phyloP scores from a whole-genome alignment of 2,329 filamentous ascomycete genomes.

The Aspergillus pseudonomiae region DNA sequence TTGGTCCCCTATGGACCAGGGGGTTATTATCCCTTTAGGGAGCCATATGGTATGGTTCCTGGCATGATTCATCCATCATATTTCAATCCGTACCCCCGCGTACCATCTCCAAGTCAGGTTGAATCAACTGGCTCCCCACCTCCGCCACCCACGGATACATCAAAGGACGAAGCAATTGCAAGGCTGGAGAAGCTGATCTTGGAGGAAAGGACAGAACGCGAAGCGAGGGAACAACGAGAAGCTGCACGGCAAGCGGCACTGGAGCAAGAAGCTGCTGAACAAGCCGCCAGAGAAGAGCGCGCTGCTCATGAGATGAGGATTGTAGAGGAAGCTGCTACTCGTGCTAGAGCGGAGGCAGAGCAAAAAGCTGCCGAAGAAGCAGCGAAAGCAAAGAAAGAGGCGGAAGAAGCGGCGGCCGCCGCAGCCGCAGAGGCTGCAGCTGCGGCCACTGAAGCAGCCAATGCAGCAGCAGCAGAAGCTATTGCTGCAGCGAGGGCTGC shows the following conservation, averaged over 20 bases:
- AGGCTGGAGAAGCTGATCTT: constrained; percentile 63
- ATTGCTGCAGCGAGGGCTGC: constrained; percentile 40
- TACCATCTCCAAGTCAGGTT: constrained; percentile 36
- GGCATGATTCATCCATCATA: constrained; percentile 39
- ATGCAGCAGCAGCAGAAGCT: constrained; percentile 39
- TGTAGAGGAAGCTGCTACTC: constrained; percentile 47
- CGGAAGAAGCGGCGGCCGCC: constrained; percentile 45
- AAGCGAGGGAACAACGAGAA: constrained; percentile 42
- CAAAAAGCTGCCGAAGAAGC: constrained; percentile 51
- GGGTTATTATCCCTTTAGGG: constrained; percentile 40
- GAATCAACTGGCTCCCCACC: constrained; percentile 31
- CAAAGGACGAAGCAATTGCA: constrained; percentile 59
- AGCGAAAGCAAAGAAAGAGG: constrained; percentile 49
- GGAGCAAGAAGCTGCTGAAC: constrained; percentile 55
- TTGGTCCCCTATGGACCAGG: constrained; percentile 41
- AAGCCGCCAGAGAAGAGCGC: constrained; percentile 37
- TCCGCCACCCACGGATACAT: constrained; percentile 51
- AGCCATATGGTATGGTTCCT: constrained; percentile 37
- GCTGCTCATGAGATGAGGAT: constrained; percentile 46
- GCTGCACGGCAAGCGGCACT: constrained; percentile 46
- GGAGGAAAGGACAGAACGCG: constrained; percentile 47
- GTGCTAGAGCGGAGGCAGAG: constrained; percentile 54
- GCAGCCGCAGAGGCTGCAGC: constrained; percentile 44
- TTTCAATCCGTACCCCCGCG: constrained; percentile 39
- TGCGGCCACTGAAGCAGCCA: constrained; percentile 41